Evolutionary conservation across 2,329 filamentous ascomycete species (phyloP).

Genomic region (Fusarium coicis): DNA sequence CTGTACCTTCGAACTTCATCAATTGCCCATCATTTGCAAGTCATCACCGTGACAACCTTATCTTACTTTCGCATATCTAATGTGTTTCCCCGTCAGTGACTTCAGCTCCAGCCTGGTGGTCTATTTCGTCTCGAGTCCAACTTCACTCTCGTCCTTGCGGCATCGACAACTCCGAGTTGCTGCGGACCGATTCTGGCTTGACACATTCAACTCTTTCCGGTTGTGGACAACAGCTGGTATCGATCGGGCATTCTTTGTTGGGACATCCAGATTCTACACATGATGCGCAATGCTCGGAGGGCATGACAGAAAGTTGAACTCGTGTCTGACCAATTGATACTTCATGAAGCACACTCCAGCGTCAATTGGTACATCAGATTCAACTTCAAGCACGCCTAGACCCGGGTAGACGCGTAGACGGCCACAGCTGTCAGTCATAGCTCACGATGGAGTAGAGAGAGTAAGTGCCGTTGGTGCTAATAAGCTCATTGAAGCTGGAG

Average conservation of each 20-base stretch:
- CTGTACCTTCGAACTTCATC: slow-evolving; percentile 45
- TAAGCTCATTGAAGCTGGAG: slow-evolving; percentile 53
- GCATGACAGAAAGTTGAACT: neutral
- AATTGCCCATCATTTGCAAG: slow-evolving; percentile 4
- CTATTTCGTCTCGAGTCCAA: slow-evolving; percentile 10
- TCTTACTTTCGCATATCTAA: neutral
- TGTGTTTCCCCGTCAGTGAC: slow-evolving; percentile 31
- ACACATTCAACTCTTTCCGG: slow-evolving; percentile 60
- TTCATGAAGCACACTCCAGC: slow-evolving; percentile 56
- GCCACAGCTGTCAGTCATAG: slow-evolving; percentile 61
- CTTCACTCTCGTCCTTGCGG: slow-evolving; percentile 38
- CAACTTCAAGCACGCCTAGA: slow-evolving; percentile 52
- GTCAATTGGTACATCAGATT: slow-evolving; percentile 55
- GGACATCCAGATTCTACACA: slow-evolving; percentile 41
- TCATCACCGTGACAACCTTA: neutral
- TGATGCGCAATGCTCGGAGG: neutral
- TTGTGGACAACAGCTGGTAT: slow-evolving; percentile 73
- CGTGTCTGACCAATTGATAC: slow-evolving; percentile 47
- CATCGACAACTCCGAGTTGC: slow-evolving; percentile 45
- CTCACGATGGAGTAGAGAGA: slow-evolving; percentile 60
- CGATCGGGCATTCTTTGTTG: slow-evolving; percentile 68
- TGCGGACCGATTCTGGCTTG: slow-evolving; percentile 50
- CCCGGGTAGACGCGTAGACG: slow-evolving; percentile 58
- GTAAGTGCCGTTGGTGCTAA: slow-evolving; percentile 61
- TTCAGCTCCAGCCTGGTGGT: slow-evolving; percentile 54